phyloP scores from a whole-genome alignment of 805 yeast genomes.

The Cyberlindnera veronae region DNA sequence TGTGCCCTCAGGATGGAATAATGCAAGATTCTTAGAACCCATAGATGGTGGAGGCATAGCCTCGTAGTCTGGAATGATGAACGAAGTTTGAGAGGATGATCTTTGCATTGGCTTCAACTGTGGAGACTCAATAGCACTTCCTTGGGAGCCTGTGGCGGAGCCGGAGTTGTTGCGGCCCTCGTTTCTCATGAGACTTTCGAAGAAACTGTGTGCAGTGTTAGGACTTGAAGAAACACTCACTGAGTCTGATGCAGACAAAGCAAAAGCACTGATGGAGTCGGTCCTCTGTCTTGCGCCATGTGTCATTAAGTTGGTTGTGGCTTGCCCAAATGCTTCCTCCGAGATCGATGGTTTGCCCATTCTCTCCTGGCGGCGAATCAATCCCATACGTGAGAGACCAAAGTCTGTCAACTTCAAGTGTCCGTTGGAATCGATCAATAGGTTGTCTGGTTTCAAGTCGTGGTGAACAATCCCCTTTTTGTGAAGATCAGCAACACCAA shows the following conservation, averaged over 20 bases:
- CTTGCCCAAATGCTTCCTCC: conserved; percentile 24
- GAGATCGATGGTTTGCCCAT: conserved; percentile 12
- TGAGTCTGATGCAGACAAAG: conserved; percentile 17
- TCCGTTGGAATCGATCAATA: conserved; percentile 80
- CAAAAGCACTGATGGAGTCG: conserved; percentile 23
- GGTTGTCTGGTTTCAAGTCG: conserved; percentile 92
- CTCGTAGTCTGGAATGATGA: conserved; percentile 52
- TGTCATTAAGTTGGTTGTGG: conserved; percentile 11
- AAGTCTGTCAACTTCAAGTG: conserved; percentile 93
- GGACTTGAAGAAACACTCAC: conserved; percentile 28
- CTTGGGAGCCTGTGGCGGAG: conserved; percentile 8
- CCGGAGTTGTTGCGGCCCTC: conserved; percentile 15
- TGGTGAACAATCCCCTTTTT: conserved; percentile 87
- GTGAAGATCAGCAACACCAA: conserved; percentile 89
- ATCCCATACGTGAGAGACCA: conserved; percentile 88
- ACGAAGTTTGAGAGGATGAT: conserved; percentile 54
- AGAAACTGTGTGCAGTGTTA: conserved; percentile 27
- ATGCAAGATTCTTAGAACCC: conserved; percentile 44
- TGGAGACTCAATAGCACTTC: conserved; percentile 39
- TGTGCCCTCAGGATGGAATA: conserved; percentile 68
- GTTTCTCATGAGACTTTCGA: conserved; percentile 26
- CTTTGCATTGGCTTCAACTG: conserved; percentile 44
- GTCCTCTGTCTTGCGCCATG: conserved; percentile 13
- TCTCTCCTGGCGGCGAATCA: conserved; percentile 71
- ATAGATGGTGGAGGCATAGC: conserved; percentile 12